Percentiles rank a stretch among this genome's conserved stretches.
phyloP scores from a whole-genome alignment of 441 rosid species.

The Mallotus repandus region DNA sequence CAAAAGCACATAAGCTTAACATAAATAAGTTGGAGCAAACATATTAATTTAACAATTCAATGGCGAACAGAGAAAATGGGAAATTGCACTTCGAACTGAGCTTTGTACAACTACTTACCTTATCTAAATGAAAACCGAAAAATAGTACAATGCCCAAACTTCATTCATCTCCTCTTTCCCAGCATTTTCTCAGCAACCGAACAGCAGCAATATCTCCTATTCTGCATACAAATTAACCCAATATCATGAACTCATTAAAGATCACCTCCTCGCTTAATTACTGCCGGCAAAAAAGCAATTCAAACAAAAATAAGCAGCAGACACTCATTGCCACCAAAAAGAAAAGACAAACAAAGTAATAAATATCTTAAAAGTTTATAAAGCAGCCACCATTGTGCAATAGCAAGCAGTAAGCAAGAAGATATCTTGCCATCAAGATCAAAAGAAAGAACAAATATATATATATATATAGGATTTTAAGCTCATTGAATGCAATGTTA shows the following conservation, averaged over 20 bases:
- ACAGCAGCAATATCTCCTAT: slow-evolving; percentile 1
- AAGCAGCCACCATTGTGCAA: background rate
- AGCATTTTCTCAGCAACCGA: slow-evolving; percentile 9
- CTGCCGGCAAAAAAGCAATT: background rate
- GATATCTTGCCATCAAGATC: background rate
- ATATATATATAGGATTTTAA: background rate
- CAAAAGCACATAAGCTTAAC: background rate
- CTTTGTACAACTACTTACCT: slow-evolving; percentile 1
- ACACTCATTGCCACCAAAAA: background rate
- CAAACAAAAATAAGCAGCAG: background rate
- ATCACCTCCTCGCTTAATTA: slow-evolving; percentile 2
- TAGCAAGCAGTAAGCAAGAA: background rate
- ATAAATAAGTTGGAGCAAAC: background rate
- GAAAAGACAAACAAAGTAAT: background rate
- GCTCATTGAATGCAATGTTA: background rate
- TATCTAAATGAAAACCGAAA: slow-evolving; percentile 1
- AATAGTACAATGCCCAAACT: background rate
- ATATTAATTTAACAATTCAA: background rate
- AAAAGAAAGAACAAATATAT: background rate
- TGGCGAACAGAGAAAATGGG: background rate
- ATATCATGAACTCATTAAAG: background rate
- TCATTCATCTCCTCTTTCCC: background rate
- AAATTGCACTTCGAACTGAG: background rate
- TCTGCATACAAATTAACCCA: background rate
- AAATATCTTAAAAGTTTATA: slow-evolving; percentile 6